A percentile compares a stretch with the other conserved stretches of the same genome.
Evolutionary conservation across 139 green algal species (phyloP).

Genomic region (Astrephomene gubernaculifera): DNA sequence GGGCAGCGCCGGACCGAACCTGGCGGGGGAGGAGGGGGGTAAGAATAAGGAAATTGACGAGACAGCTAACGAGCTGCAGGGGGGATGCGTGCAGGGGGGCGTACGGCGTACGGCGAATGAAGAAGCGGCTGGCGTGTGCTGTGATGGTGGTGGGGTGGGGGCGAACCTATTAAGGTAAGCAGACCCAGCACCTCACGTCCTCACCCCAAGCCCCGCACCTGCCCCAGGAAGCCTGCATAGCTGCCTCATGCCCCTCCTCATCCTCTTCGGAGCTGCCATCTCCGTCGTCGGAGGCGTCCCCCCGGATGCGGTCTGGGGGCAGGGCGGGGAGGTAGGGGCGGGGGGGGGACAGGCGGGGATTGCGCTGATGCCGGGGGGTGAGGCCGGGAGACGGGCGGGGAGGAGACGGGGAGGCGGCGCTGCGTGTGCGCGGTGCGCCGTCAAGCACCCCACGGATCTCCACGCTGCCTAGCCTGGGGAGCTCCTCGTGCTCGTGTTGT

Average conservation of each 20-base stretch:
- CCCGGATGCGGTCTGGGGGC: slow-evolving; percentile 11
- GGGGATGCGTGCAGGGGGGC: too few species aligned
- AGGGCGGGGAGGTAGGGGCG: not conserved
- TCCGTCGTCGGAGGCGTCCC: not conserved
- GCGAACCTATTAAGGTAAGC: too few species aligned
- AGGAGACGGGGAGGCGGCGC: not conserved
- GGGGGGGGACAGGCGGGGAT: not conserved
- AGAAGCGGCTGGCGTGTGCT: not conserved
- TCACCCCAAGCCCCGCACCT: too few species aligned
- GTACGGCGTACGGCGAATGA: not conserved
- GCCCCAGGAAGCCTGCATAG: too few species aligned
- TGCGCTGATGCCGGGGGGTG: not conserved
- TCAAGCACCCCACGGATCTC: not conserved
- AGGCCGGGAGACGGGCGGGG: not conserved
- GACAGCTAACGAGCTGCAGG: too few species aligned
- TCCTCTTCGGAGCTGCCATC: not conserved
- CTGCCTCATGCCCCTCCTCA: too few species aligned
- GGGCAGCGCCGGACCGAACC: slow-evolving; percentile 15
- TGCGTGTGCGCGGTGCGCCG: not conserved
- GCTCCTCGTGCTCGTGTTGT: too few species aligned
- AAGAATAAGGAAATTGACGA: not conserved
- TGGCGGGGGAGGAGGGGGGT: not conserved
- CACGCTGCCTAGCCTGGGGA: too few species aligned
- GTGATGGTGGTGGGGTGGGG: not conserved
- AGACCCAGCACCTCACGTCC: too few species aligned